Evolutionary conservation across 768 basidiomycete genomes (phyloP), one percentile per base, ranked within the genome.

Genomic region (Leucosporidium yakuticum): DNA sequence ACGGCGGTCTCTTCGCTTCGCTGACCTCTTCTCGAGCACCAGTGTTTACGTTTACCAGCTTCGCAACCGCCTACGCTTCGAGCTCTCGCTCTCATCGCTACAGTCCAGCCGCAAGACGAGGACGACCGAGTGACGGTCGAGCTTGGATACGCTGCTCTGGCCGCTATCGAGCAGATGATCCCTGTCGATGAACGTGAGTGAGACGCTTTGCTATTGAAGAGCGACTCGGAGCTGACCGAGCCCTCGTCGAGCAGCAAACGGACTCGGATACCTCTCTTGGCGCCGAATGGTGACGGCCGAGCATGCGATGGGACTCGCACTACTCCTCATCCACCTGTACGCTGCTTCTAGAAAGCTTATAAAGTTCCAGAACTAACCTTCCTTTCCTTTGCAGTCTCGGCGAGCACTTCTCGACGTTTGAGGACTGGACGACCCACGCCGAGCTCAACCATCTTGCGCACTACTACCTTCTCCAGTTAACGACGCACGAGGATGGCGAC

Each of bases 171-270:
- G 31, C 19, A 29, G 12, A 56, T 56, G 55, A 20, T 56, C 21
- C 19, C 31, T 7, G 23, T 19, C 32, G 19, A 34, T 11, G 32
- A 23, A 20, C 12, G 55, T 56, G 19, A 44, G 39, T 11, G 32
- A 5, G 0, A 25, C 2, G 2, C 7, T n/a, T 7, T 29, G 2
- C 1, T 15, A 29, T 1, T 9, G 11, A 8, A 15, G 17, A 44
- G 4, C 53, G 53, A 54, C 14, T 17, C 31, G 25, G 25, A 29
- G 53, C 53, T 56, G 27, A 31, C 31, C 14, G n/a, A 31, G 0
- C 1, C 32, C 12, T 19, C 29, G 7, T 15, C 9, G 9, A 21
- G 55, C 55, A 56, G 55, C 55, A 32, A 20, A 29, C 25, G 53
- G 31, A 4, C 27, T 21, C 21, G 31, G 31, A 19, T 56, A 56